These are phyloP conservation scores for Echeveria elegans DNA, from an alignment of 164 flowering plant genomes.

Conservation along the genomic window DNA sequence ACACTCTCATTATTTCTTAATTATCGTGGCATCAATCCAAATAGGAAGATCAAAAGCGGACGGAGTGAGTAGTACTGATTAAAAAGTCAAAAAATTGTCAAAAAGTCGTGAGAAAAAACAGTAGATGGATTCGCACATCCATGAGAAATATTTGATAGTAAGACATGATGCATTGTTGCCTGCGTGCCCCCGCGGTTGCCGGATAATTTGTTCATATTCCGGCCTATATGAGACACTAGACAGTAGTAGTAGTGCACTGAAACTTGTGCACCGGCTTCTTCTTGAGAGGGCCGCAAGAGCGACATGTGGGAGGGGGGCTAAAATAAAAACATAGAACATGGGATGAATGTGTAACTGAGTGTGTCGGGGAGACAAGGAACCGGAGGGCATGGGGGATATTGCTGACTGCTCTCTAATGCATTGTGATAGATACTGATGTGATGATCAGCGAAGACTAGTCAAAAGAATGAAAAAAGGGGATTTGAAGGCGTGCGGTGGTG, in stretches of 20 bases:
- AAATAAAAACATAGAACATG: neutral
- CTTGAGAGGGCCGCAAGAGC: neutral
- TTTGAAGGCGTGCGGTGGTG: conserved; percentile 4
- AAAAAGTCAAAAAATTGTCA: too few relatives aligned
- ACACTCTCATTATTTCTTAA: too few relatives aligned
- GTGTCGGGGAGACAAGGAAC: conserved; percentile 4
- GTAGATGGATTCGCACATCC: neutral
- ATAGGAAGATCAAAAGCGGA: too few relatives aligned
- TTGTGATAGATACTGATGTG: neutral
- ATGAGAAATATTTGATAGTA: neutral
- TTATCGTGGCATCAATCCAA: too few relatives aligned
- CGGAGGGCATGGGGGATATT: neutral
- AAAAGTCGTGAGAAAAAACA: too few relatives aligned
- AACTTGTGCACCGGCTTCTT: neutral
- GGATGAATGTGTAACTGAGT: neutral
- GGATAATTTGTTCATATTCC: neutral
- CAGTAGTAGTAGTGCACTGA: neutral
- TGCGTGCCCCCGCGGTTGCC: neutral
- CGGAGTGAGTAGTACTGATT: too few relatives aligned
- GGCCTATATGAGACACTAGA: neutral
- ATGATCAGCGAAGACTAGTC: neutral
- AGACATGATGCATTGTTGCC: too few relatives aligned
- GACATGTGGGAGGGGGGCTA: neutral
- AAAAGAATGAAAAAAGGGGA: neutral
- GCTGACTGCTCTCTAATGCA: neutral